Base-by-base conservation (phyloP, 2,329 filamentous ascomycete species). In the Hymenoscyphus fructigenus region DNA sequence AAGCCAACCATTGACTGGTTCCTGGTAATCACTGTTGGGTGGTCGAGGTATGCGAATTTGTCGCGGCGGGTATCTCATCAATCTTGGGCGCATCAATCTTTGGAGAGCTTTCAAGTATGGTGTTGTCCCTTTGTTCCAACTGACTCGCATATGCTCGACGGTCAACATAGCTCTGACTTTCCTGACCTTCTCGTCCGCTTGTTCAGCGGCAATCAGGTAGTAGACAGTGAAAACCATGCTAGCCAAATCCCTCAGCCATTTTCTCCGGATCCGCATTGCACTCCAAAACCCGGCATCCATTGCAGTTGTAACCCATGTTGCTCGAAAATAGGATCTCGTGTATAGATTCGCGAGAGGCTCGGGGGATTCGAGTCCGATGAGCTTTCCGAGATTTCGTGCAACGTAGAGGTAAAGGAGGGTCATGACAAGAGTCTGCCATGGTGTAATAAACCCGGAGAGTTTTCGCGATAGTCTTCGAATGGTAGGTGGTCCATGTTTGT, bases 231-330 rank as follows among this genome's bases (percentile, higher is more conserved):
- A 98, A 57, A 92, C 81, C 23, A 98, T 83, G 75, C 92, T 93
- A 10, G 91, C 86, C 15, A 97, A 75, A 75, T 98, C 93, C 47
- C 93, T 85, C 53, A 97, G 71, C 87, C 91, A 93, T 72, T 91
- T 93, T 58, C 83, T 83, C 64, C 86, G 86, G 68, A 99, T 93
- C 73, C 88, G 90, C 95, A 99, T 99, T 38, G 95, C 95, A 0
- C 93, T 97, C 95, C 95, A 99, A 78, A 97, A 99, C 1, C 95
- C 95, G 5, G 95, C 95, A 73, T 99, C 95, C 66, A 99, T 80
- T 0, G 93, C 95, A 0, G 95, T 99, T 61, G 95, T 88, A 17
- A 98, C 87, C 95, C 95, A 99, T 75, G 95, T 99, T 63, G 95
- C 95, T 59, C 95, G 89, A 77, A 97, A 99, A 80, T 96, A 99